Conservation (phyloP, 208 protist species). For the Leishmania amazonensis region DNA sequence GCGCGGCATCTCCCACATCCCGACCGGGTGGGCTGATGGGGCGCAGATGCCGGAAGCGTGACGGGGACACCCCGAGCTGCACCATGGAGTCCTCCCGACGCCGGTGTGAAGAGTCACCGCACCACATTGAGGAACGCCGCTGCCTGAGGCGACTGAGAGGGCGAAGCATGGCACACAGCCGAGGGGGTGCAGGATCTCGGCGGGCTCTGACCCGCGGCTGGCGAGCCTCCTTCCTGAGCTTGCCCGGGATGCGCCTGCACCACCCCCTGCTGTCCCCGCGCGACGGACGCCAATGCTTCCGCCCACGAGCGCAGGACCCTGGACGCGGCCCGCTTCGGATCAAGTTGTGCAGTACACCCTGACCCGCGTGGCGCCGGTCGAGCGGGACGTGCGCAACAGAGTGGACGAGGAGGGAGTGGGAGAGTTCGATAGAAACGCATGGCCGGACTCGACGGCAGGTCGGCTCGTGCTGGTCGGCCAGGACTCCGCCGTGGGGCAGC, state of each 20-base stretch:
- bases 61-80: neutral
- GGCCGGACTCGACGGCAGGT: neutral
- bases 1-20: neutral
- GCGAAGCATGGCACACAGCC: neutral
- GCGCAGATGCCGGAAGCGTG: neutral
- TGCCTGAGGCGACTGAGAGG: neutral
- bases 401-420: neutral
- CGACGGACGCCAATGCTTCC: neutral
- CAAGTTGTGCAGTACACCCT: neutral
- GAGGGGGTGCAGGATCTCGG: neutral
- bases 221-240: neutral
- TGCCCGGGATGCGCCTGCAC: neutral
- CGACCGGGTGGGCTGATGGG: neutral
- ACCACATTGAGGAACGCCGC: neutral
- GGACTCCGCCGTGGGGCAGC: neutral
- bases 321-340: too few relatives aligned
- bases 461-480: too few relatives aligned
- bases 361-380: too few relatives aligned
- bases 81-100: neutral
- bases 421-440: neutral
- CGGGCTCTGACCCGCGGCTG: neutral
- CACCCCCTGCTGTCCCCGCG: too few relatives aligned
- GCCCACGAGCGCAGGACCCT: neutral
- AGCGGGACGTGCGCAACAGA: neutral
- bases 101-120: neutral